These are phyloP conservation scores for Porpolomopsis calyptriformis DNA, from an alignment of 768 basidiomycete genomes.

Conservation along the genomic window DNA sequence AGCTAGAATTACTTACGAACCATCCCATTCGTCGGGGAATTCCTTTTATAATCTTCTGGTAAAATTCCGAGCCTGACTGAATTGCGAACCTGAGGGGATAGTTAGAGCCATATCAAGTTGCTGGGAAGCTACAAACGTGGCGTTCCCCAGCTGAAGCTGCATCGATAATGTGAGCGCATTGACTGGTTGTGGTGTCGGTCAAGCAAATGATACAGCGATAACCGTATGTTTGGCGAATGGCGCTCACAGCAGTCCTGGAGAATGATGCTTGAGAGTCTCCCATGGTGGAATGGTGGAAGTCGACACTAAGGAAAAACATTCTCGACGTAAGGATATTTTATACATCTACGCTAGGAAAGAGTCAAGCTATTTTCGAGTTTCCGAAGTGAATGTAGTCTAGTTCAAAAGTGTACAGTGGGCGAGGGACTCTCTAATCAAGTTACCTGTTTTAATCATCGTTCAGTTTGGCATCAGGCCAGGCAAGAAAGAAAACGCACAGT, in stretches of 20 bases:
- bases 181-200: background rate
- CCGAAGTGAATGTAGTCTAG: too few species aligned
- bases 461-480: too few species aligned
- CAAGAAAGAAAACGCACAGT: too few species aligned
- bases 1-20: constrained; percentile 6
- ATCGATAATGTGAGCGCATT: constrained; percentile 8
- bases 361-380: too few species aligned
- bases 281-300: too few species aligned
- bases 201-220: constrained; percentile 8
- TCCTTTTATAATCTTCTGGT: constrained; percentile 7
- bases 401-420: too few species aligned
- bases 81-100: constrained; percentile 2
- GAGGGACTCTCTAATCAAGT: too few species aligned
- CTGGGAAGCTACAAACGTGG: background rate
- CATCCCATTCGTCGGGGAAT: constrained; percentile 8
- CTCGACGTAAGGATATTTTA: too few species aligned
- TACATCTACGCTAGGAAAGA: too few species aligned
- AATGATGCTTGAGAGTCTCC: constrained; percentile 8
- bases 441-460: too few species aligned
- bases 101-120: constrained; percentile 1
- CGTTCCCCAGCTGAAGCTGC: constrained; percentile 1
- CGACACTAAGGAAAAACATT: too few species aligned
- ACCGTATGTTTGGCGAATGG: constrained; percentile 3
- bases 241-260: constrained; percentile 5
- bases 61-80: constrained; percentile 7